Base-by-base conservation (phyloP, 495 filamentous ascomycete genomes). In the Penicillium verhagenii region DNA sequence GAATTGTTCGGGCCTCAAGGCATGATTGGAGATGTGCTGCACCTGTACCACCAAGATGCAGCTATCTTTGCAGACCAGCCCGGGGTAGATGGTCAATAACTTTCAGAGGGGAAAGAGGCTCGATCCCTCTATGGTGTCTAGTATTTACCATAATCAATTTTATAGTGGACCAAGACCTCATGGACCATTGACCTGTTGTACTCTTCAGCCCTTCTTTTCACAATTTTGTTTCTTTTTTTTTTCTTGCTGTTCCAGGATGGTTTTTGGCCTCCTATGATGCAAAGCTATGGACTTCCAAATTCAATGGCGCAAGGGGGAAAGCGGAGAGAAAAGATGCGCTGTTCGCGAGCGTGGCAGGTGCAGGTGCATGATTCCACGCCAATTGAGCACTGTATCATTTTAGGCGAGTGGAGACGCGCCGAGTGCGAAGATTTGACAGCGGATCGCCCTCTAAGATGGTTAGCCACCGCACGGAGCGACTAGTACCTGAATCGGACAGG, bases 321-420 rank as follows among this genome's bases (percentile, higher is more conserved):
- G 26, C 38, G 47, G 42, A 26, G 42, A 45, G 42, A 45, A 45
- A 38, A 40, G 46, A 61, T 68, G 69, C 60, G 72, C 60, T 69
- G 72, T 67, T 66, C 70, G 56, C 37, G 60, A 70, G 69, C 72
- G 69, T 75, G 70, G 72, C 67, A 69, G 63, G 66, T 75, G 69
- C 69, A 68, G 67, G 54, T 66, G 59, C 37, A 48, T 43, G 2
- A 29, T 49, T 24, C 53, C 53, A 60, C 21, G 43, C 53, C 48
- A 52, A 64, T 71, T 55, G 56, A 64, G 47, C 56, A 62, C 52
- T 56, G 54, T 57, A 54, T 61, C 51, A 46, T 50, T 47, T 26
- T 21, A 43, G 52, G 24, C 40, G 40, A 73, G 68, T 73, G 70
- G 70, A 63, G 63, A 65, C 67, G 48, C 53, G 58, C 53, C 53